Base-by-base conservation (phyloP, 192 early-diverging fungal species). In the Backusella australiensis region DNA sequence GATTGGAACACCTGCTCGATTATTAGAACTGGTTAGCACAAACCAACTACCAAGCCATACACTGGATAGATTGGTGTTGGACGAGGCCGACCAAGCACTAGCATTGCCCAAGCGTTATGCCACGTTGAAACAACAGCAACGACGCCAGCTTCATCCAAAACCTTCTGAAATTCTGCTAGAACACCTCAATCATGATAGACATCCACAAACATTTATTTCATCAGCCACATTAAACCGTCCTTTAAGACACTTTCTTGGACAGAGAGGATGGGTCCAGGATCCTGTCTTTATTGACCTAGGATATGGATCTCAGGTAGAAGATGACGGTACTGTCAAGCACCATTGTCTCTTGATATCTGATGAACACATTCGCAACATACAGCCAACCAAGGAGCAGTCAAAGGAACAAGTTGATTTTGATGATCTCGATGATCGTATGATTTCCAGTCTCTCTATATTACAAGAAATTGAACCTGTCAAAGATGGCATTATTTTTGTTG, bases 211-310 rank as follows among this genome's bases (percentile, higher is more conserved):
- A 7, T 76, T 95, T 19, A 78, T 88, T 0, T 86, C 87, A 14
- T 93, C 91, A 0, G 94, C 94, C 6, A 95, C 94, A 8, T 74
- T 95, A 49, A 95, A 95, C 78, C 84, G 88, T 26, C 81, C 85
- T 3, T 74, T 92, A 15, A 85, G 91, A 11, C 68, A 87, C 53
- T 90, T 87, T 77, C 78, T 93, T 2, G 26, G 63, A 6, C 66
- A 85, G 83, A 77, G 81, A 59, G 49, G 83, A 69, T 87, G 85
- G 85, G 73, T 93, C 76, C 35, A 78, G 21, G 78, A 89, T 72
- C 87, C 92, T 8, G 72, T 88, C 12, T 83, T 91, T 67, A 77
- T 95, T 23, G 92, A 95, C 75, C 80, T 87, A 7, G 83, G 78
- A 17, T 81, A 85, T 17, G 85, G 84, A 26, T 17, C 59, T 17